Evolutionary conservation across 768 basidiomycete genomes (phyloP).

Genomic region (Mycena indigotica): DNA sequence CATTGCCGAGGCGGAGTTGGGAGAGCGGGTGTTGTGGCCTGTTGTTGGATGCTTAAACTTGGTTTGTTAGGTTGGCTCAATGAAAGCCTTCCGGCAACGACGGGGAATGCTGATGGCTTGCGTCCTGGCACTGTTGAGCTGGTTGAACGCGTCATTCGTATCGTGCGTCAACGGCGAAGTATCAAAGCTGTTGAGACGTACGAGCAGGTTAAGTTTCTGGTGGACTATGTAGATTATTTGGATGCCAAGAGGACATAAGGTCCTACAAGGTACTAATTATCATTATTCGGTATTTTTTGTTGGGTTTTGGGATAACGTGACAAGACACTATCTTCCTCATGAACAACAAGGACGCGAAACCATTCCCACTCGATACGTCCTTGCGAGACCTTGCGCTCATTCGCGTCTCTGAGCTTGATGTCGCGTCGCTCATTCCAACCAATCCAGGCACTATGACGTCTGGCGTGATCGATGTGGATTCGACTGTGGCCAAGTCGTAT

Average conservation of each 20-base stretch:
- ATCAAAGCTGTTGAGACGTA: slow-evolving; percentile 92
- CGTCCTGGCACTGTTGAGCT: slow-evolving; percentile 13
- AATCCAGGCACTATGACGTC: slow-evolving; percentile 10
- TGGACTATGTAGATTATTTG: slow-evolving; percentile 73
- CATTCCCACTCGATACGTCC: slow-evolving; percentile 59
- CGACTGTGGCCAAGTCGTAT: slow-evolving; percentile 54
- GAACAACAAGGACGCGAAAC: slow-evolving; percentile 40
- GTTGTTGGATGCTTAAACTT: slow-evolving; percentile 90
- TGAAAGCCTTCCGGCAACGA: neutral
- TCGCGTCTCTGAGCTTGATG: slow-evolving; percentile 53
- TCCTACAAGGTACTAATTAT: neutral
- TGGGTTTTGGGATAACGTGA: neutral
- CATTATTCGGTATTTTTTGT: neutral
- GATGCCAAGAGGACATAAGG: slow-evolving; percentile 21
- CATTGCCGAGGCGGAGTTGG: slow-evolving; percentile 96
- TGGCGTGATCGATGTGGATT: slow-evolving; percentile 31
- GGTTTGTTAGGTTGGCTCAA: slow-evolving; percentile 80
- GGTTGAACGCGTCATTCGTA: slow-evolving; percentile 63
- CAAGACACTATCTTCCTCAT: neutral
- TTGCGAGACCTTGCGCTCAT: slow-evolving; percentile 75
- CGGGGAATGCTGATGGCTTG: slow-evolving; percentile 4
- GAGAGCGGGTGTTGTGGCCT: slow-evolving; percentile 88
- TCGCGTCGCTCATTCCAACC: slow-evolving; percentile 30
- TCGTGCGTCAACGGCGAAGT: slow-evolving; percentile 76
- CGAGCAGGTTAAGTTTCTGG: slow-evolving; percentile 86